phyloP scores from a whole-genome alignment of 306 rosid species.

The Cicer pinnatifidum region DNA sequence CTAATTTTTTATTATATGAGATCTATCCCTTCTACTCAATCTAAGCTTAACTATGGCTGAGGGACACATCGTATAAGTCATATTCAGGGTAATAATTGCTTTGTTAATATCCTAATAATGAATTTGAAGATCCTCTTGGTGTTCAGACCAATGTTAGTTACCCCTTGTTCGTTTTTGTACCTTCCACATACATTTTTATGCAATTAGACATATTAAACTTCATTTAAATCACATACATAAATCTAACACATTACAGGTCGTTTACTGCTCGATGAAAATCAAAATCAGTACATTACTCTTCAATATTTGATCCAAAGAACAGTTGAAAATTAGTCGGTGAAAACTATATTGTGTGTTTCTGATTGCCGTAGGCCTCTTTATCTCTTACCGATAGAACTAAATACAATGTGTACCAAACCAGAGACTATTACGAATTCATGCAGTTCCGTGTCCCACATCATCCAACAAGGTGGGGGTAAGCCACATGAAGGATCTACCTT shows the following conservation, averaged over 20 bases:
- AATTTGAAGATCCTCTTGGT: slow-evolving; percentile 1
- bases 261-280: slow-evolving; percentile 1
- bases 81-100: background rate
- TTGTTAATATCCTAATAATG: background rate
- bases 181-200: background rate
- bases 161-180: background rate
- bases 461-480: slow-evolving; percentile 57
- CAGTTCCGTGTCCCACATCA: slow-evolving; percentile 40
- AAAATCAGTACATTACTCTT: slow-evolving; percentile 28
- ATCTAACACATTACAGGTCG: background rate
- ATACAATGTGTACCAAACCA: slow-evolving; percentile 29
- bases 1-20: background rate
- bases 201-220: background rate
- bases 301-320: background rate
- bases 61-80: background rate
- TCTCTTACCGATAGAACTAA: slow-evolving; percentile 40
- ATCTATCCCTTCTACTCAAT: slow-evolving; percentile 14
- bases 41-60: slow-evolving; percentile 7
- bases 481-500: slow-evolving; percentile 52
- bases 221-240: background rate
- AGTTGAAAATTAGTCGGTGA: slow-evolving; percentile 26
- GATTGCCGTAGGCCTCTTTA: slow-evolving; percentile 19
- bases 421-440: slow-evolving; percentile 36
- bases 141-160: background rate
- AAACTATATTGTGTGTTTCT: slow-evolving; percentile 13